phyloP scores from a whole-genome alignment of 2,329 filamentous ascomycete species.

The Eutypa lata region DNA sequence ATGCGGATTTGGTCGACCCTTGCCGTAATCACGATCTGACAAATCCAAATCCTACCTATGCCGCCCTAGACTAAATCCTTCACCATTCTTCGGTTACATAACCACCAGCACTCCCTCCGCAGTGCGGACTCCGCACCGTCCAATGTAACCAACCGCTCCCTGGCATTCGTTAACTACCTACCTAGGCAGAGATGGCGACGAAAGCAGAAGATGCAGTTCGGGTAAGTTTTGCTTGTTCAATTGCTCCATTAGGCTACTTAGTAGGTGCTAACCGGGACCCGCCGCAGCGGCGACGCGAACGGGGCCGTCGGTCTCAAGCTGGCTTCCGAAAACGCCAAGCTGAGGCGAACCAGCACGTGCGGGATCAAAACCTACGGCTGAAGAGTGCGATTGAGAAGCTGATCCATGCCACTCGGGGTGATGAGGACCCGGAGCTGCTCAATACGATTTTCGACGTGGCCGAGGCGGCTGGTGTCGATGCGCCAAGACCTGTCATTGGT shows the following conservation, averaged over 20 bases:
- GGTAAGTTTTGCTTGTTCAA: constrained; percentile 3
- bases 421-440: constrained; percentile 13
- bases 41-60: too few relatives aligned
- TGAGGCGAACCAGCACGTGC: constrained; percentile 6
- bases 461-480: constrained; percentile 10
- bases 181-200: not conserved
- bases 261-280: not conserved
- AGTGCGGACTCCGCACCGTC: too few relatives aligned
- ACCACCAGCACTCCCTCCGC: too few relatives aligned
- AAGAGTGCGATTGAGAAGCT: constrained; percentile 11
- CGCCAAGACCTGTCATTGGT: not conserved
- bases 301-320: constrained; percentile 14
- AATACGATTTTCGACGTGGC: constrained; percentile 5
- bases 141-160: too few relatives aligned
- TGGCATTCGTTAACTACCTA: too few relatives aligned
- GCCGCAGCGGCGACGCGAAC: constrained; percentile 12
- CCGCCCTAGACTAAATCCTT: too few relatives aligned
- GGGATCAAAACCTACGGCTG: constrained; percentile 9
- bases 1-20: too few relatives aligned
- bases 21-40: too few relatives aligned
- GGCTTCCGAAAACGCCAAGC: constrained; percentile 15
- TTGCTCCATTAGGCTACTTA: not conserved
- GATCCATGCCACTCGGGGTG: constrained; percentile 7
- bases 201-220: constrained; percentile 8
- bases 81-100: too few relatives aligned